A percentile compares a stretch with the other conserved stretches of the same genome.
These are phyloP conservation scores for Leishmania tropica DNA, from an alignment of 208 protist species.

Conservation along the genomic window DNA sequence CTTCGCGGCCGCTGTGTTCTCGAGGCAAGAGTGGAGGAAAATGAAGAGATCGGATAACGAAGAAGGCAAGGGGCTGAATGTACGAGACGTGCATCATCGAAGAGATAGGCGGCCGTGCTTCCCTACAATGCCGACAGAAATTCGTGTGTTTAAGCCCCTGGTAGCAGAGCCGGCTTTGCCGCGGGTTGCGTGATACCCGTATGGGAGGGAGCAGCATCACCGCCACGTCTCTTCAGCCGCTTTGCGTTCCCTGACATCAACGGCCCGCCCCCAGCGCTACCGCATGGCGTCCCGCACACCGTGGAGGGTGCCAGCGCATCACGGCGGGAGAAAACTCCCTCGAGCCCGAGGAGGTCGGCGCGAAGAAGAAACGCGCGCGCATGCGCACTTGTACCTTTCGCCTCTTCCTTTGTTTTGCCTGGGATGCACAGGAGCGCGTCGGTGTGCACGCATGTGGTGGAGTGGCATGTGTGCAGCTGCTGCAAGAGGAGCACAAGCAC, in stretches of 20 bases:
- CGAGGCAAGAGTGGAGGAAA: background rate
- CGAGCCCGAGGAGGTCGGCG: background rate
- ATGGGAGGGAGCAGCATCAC: background rate
- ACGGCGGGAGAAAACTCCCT: background rate
- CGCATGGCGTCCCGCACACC: background rate
- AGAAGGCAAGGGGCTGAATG: background rate
- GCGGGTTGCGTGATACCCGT: background rate
- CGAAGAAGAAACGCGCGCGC: background rate
- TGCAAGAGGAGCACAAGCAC: conserved; percentile 2
- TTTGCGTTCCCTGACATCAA: background rate
- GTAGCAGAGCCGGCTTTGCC: background rate
- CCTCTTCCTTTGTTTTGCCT: conserved; percentile 4
- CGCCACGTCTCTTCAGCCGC: background rate
- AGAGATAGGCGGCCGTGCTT: background rate
- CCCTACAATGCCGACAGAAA: background rate
- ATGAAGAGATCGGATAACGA: background rate
- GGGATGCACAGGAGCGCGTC: background rate
- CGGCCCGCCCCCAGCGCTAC: background rate
- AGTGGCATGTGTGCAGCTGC: background rate
- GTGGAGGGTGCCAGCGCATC: background rate
- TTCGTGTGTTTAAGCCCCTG: background rate
- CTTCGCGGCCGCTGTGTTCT: background rate
- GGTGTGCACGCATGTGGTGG: background rate
- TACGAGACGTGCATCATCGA: background rate
- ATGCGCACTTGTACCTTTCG: background rate